Evolutionary conservation across 1,284 basidiomycete species (phyloP).

Genomic region (Pseudozyma hubeiensis): DNA sequence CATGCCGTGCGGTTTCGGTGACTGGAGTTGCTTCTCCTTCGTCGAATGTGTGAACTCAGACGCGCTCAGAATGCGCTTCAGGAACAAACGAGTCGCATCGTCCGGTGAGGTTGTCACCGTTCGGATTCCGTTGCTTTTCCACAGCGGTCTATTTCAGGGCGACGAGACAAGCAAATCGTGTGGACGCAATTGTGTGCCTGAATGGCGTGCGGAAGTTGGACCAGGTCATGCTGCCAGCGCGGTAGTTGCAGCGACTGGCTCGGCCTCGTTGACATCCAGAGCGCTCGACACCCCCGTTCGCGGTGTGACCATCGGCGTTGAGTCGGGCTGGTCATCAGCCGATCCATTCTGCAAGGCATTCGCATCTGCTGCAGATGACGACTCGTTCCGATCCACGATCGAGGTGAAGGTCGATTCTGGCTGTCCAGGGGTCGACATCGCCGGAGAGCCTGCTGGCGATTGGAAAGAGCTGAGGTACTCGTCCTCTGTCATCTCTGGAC

Average conservation of each 20-base stretch:
- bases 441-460: slow-evolving; percentile 45
- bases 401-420: slow-evolving; percentile 14
- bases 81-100: too few relatives aligned
- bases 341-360: slow-evolving; percentile 1
- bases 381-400: slow-evolving; percentile 4
- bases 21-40: too few relatives aligned
- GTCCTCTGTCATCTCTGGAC: slow-evolving; percentile 37
- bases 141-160: too few relatives aligned
- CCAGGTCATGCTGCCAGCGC: slow-evolving; percentile 22
- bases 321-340: slow-evolving; percentile 9
- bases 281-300: slow-evolving; percentile 5
- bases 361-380: neutral
- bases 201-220: slow-evolving; percentile 1
- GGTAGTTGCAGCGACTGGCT: slow-evolving; percentile 6
- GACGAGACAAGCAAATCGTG: too few relatives aligned
- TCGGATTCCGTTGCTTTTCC: too few relatives aligned
- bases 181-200: neutral
- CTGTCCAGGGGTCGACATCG: slow-evolving; percentile 35
- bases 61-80: too few relatives aligned
- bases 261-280: slow-evolving; percentile 4
- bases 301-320: slow-evolving; percentile 18
- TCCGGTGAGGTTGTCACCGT: too few relatives aligned
- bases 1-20: too few relatives aligned
- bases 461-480: slow-evolving; percentile 44
- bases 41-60: too few relatives aligned